Evolutionary conservation across 2,329 filamentous ascomycete genomes (phyloP).

Genomic region (Aplosporella prunicola): DNA sequence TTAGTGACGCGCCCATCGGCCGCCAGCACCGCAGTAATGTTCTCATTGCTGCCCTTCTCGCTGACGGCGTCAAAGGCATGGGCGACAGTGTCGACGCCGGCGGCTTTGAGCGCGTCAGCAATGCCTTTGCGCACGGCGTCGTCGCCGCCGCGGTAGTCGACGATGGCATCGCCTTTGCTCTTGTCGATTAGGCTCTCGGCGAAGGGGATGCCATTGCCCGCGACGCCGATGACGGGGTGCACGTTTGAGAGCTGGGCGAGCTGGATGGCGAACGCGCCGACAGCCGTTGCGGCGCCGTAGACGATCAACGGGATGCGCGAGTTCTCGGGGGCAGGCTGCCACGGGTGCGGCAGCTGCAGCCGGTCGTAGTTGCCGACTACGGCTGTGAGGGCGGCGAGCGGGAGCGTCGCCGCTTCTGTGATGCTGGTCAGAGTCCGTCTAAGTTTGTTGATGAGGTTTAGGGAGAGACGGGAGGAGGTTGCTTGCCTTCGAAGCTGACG

Average conservation of each 20-base stretch:
- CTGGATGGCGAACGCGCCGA: slow-evolving; percentile 34
- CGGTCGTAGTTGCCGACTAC: slow-evolving; percentile 36
- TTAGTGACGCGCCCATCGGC: slow-evolving; percentile 25
- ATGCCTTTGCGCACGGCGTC: slow-evolving; percentile 41
- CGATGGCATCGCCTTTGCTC: slow-evolving; percentile 31
- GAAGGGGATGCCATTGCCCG: slow-evolving; percentile 28
- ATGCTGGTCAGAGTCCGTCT: background rate
- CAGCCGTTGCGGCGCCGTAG: slow-evolving; percentile 33
- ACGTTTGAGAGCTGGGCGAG: slow-evolving; percentile 30
- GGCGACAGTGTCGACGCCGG: slow-evolving; percentile 21
- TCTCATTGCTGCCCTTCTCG: slow-evolving; percentile 40
- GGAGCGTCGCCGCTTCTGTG: slow-evolving; percentile 35
- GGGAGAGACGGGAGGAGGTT: background rate
- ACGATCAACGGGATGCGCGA: slow-evolving; percentile 26
- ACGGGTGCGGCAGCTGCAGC: slow-evolving; percentile 35
- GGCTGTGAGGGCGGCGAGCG: slow-evolving; percentile 38
- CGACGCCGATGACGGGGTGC: slow-evolving; percentile 34
- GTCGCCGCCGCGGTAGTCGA: slow-evolving; percentile 48
- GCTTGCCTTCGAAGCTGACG: slow-evolving; percentile 42
- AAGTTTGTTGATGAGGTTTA: background rate
- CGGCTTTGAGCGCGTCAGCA: slow-evolving; percentile 34
- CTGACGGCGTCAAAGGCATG: slow-evolving; percentile 51
- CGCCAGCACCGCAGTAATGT: slow-evolving; percentile 31
- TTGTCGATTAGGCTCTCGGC: slow-evolving; percentile 31
- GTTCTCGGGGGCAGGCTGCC: slow-evolving; percentile 18